Conservation (phyloP, 2,329 filamentous ascomycete species). For the Fusarium sp. region DNA sequence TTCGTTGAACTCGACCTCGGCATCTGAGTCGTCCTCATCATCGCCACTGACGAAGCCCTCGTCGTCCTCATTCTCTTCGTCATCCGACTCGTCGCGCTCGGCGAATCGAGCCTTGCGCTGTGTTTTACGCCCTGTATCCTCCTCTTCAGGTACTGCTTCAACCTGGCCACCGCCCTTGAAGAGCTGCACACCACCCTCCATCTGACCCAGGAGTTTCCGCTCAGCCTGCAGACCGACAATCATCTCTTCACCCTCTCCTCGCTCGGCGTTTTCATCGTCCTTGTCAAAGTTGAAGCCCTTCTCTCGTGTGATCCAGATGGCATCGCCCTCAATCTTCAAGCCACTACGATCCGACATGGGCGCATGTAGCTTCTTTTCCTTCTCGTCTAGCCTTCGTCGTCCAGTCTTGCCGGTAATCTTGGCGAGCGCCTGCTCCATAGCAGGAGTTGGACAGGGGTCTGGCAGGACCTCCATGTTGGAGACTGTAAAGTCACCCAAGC, state of each 20-base stretch:
- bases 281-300: slow-evolving; percentile 81
- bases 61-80: slow-evolving; percentile 63
- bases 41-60: slow-evolving; percentile 67
- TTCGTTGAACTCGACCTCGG: slow-evolving; percentile 68
- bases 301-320: slow-evolving; percentile 84
- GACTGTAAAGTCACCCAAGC: slow-evolving; percentile 88
- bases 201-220: slow-evolving; percentile 83
- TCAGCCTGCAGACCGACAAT: slow-evolving; percentile 90
- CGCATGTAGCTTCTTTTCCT: slow-evolving; percentile 95
- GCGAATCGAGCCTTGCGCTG: slow-evolving; percentile 68
- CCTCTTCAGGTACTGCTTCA: slow-evolving; percentile 61
- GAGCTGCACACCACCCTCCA: slow-evolving; percentile 83
- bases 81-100: slow-evolving; percentile 67
- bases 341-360: slow-evolving; percentile 99
- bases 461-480: slow-evolving; percentile 86
- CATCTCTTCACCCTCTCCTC: slow-evolving; percentile 94
- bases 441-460: slow-evolving; percentile 94
- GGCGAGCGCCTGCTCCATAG: slow-evolving; percentile 86
- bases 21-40: slow-evolving; percentile 60
- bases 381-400: slow-evolving; percentile 86
- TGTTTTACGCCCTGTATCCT: slow-evolving; percentile 71
- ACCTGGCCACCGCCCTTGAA: slow-evolving; percentile 83
- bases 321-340: slow-evolving; percentile 95
- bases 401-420: slow-evolving; percentile 86
- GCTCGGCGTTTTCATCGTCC: slow-evolving; percentile 74